These are phyloP conservation scores for Puccinia coronata DNA, from an alignment of 1,284 basidiomycete species.

Conservation along the genomic window DNA sequence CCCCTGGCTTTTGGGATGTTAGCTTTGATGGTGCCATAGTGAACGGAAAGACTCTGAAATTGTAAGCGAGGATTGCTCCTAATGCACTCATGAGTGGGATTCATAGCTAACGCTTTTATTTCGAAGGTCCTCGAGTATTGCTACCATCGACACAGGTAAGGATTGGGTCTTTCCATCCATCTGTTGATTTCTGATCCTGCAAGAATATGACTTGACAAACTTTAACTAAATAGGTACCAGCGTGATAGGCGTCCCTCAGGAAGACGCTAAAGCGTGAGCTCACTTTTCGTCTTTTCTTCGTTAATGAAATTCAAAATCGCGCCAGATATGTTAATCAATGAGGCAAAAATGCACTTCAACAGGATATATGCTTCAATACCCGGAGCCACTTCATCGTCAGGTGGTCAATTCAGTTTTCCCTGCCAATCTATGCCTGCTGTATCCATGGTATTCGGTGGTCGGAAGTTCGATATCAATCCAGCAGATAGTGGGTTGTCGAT, in stretches of 20 bases:
- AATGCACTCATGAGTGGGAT: not conserved
- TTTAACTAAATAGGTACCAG: slow-evolving; percentile 15
- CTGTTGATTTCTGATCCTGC: not conserved
- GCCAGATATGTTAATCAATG: not conserved
- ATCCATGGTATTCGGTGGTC: slow-evolving; percentile 33
- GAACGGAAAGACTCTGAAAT: slow-evolving; percentile 9
- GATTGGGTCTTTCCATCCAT: not conserved
- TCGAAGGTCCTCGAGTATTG: slow-evolving; percentile 17
- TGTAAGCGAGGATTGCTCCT: not conserved
- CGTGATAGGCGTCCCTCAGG: slow-evolving; percentile 28
- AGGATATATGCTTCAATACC: slow-evolving; percentile 39
- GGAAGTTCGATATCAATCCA: slow-evolving; percentile 35
- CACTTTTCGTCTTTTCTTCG: not conserved
- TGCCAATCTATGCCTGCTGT: slow-evolving; percentile 16
- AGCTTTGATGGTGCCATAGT: slow-evolving; percentile 29
- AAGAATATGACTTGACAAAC: not conserved
- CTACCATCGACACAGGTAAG: slow-evolving; percentile 45
- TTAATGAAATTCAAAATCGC: not conserved
- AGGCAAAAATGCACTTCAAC: not conserved
- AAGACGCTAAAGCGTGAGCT: slow-evolving; percentile 35
- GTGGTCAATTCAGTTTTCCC: slow-evolving; percentile 38
- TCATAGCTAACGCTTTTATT: not conserved
- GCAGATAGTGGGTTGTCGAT: slow-evolving; percentile 15
- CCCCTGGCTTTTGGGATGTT: slow-evolving; percentile 39
- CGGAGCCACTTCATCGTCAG: not conserved